Percentiles rank a stretch among this genome's conserved stretches.
Conservation (phyloP, 495 filamentous ascomycete genomes). For the Bathelium albidoporum region DNA sequence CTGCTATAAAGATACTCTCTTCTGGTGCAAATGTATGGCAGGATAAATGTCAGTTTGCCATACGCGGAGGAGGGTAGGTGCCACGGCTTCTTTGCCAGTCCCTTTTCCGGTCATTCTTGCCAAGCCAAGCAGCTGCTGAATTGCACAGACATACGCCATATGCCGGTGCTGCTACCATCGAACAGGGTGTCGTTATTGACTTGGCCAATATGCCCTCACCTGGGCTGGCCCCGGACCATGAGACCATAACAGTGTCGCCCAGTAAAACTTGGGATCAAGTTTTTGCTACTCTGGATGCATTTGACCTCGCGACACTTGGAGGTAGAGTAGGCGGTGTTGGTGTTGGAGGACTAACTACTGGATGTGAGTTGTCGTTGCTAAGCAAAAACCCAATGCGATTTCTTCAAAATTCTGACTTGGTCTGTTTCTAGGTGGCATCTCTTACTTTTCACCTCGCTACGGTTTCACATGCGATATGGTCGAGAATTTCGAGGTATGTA, state of each 20-base stretch:
- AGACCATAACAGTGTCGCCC: conserved; percentile 7
- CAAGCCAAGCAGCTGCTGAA: background rate
- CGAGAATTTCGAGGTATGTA: conserved; percentile 21
- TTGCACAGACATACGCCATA: conserved; percentile 6
- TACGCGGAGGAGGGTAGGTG: conserved; percentile 10
- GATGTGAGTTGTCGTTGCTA: conserved; percentile 25
- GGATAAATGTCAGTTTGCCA: conserved; percentile 8
- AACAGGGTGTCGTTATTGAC: conserved; percentile 14
- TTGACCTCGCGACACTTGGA: conserved; percentile 39
- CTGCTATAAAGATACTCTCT: background rate
- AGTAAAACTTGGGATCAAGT: conserved; percentile 28
- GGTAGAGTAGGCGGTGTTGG: conserved; percentile 38
- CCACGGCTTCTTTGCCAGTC: no score
- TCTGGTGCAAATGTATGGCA: conserved; percentile 5
- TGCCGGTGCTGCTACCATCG: conserved; percentile 12
- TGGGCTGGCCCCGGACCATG: conserved; percentile 3
- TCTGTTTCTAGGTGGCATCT: conserved; percentile 12
- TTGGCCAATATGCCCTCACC: background rate
- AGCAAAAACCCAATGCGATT: background rate
- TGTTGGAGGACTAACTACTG: conserved; percentile 32
- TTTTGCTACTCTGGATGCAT: conserved; percentile 36
- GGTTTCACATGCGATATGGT: conserved; percentile 33
- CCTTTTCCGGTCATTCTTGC: no score
- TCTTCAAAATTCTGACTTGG: background rate
- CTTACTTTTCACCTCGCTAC: conserved; percentile 14